Evolutionary conservation across 2,329 filamentous ascomycete species (phyloP).

Genomic region (Microdochium trichocladiopsis): DNA sequence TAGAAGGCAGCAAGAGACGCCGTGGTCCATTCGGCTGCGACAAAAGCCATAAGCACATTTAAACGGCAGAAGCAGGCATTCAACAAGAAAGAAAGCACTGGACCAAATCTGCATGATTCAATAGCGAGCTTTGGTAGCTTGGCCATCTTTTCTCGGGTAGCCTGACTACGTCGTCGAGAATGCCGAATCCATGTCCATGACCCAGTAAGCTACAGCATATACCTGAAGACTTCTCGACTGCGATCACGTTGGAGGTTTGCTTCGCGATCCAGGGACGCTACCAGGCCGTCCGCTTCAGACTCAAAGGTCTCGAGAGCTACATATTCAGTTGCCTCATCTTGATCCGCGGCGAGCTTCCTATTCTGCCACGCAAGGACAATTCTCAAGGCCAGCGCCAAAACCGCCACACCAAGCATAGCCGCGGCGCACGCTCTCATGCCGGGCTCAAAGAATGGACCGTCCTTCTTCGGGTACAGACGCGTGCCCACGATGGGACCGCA

Average conservation of each 20-base stretch:
- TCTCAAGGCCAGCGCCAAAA: constrained; percentile 46
- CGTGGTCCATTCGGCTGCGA: too few species aligned
- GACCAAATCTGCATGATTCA: too few species aligned
- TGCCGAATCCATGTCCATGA: too few species aligned
- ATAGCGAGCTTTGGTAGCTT: too few species aligned
- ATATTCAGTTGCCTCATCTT: not conserved
- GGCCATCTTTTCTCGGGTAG: too few species aligned
- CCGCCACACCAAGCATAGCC: constrained; percentile 55
- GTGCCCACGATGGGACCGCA: constrained; percentile 68
- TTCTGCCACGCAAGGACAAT: constrained; percentile 47
- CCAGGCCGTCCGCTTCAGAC: not conserved
- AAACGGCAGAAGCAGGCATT: too few species aligned
- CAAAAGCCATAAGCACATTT: too few species aligned
- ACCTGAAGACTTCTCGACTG: not conserved
- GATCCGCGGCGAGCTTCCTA: constrained; percentile 26
- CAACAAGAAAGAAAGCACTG: too few species aligned
- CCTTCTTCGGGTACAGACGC: constrained; percentile 52
- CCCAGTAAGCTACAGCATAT: not conserved
- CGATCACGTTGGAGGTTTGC: not conserved
- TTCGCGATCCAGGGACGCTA: not conserved
- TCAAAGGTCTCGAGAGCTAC: not conserved
- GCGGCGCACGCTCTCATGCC: constrained; percentile 58
- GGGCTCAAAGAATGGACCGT: constrained; percentile 53
- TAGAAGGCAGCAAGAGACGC: too few species aligned
- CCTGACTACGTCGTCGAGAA: too few species aligned